Percentiles rank a stretch among this genome's conserved stretches.
Conservation (phyloP, 179 eudicot genomes). For the Beta lomatogona region DNA sequence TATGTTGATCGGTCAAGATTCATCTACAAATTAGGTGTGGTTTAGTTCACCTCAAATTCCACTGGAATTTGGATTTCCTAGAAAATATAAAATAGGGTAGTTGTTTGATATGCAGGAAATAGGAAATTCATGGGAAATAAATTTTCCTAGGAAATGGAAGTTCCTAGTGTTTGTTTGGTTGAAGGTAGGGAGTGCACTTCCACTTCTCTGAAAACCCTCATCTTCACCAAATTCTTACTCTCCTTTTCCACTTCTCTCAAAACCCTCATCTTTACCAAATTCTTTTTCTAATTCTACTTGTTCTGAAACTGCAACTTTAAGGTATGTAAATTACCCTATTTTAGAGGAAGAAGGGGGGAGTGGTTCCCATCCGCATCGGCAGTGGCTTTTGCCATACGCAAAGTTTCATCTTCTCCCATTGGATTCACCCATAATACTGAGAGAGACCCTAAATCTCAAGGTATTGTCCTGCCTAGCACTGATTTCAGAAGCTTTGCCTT, state of each 20-base stretch:
- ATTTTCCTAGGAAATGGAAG: too few species aligned
- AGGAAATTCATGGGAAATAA: too few species aligned
- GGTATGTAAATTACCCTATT: slow-evolving; percentile 37
- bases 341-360: slow-evolving; percentile 32
- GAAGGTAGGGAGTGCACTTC: too few species aligned
- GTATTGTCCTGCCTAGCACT: slow-evolving; percentile 67
- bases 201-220: too few species aligned
- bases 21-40: too few species aligned
- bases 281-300: slow-evolving; percentile 11
- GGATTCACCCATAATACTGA: slow-evolving; percentile 74
- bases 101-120: too few species aligned
- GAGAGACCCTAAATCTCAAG: slow-evolving; percentile 44
- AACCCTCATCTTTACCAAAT: slow-evolving; percentile 2
- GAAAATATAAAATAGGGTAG: too few species aligned
- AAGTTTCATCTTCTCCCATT: slow-evolving; percentile 73
- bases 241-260: slow-evolving; percentile 23
- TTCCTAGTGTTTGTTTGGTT: too few species aligned
- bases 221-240: not conserved
- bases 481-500: slow-evolving; percentile 77
- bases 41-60: too few species aligned
- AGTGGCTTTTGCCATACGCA: slow-evolving; percentile 64
- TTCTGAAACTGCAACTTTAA: slow-evolving; percentile 23
- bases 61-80: too few species aligned
- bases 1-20: not conserved
- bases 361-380: slow-evolving; percentile 75